Evolutionary conservation across 2,329 filamentous ascomycete species (phyloP).

Genomic region (Kalmusia sp.): DNA sequence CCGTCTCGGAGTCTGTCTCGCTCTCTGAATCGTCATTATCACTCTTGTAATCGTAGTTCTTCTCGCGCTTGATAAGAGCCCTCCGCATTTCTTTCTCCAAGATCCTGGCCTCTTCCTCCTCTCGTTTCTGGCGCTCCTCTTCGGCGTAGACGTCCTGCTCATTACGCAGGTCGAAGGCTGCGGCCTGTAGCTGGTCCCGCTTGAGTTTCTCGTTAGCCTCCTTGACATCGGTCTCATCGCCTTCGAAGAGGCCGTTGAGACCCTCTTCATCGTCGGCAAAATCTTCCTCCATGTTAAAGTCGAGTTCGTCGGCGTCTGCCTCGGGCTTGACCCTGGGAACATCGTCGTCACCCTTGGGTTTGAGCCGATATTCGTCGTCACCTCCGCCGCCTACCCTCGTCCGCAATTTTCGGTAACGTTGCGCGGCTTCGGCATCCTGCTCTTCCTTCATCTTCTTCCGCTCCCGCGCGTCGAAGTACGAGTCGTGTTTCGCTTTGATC

Average conservation of each 20-base stretch:
- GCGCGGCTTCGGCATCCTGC: too few species aligned
- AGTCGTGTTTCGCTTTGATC: constrained; percentile 79
- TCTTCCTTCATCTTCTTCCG: constrained; percentile 55
- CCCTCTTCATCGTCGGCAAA: constrained; percentile 87
- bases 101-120: constrained; percentile 72
- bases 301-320: constrained; percentile 69
- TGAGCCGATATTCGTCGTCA: constrained; percentile 47
- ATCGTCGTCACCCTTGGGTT: constrained; percentile 52
- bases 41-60: constrained; percentile 87
- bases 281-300: constrained; percentile 70
- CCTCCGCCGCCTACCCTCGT: constrained; percentile 42
- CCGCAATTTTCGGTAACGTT: constrained; percentile 29
- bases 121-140: constrained; percentile 70
- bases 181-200: constrained; percentile 83
- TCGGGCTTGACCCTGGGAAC: constrained; percentile 54
- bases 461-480: constrained; percentile 66
- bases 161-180: constrained; percentile 74
- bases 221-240: constrained; percentile 63
- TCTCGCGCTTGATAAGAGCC: constrained; percentile 82
- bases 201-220: constrained; percentile 71
- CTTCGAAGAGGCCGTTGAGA: constrained; percentile 50
- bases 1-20: constrained; percentile 66
- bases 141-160: constrained; percentile 66
- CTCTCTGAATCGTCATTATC: constrained; percentile 62
- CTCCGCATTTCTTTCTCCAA: constrained; percentile 81